phyloP scores from a whole-genome alignment of 2,329 filamentous ascomycete species.

The Remersonia thermophila region DNA sequence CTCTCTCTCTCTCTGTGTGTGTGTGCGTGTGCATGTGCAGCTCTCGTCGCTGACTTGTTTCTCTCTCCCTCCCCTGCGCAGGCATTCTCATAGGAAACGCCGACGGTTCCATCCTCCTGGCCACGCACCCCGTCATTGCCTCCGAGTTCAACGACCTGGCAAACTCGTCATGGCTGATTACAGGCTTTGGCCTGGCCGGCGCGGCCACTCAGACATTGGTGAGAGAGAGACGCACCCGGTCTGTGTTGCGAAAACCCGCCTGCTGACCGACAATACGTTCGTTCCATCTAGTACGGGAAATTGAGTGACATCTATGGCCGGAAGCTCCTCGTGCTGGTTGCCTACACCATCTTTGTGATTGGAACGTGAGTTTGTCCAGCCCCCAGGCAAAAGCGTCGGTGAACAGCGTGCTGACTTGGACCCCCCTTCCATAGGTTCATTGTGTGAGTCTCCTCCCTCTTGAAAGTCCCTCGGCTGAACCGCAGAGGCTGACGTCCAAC shows the following conservation, averaged over 20 bases:
- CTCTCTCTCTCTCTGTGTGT: too few species aligned
- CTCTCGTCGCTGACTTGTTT: too few species aligned
- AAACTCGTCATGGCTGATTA: slow-evolving; percentile 46
- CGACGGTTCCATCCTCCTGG: slow-evolving; percentile 52
- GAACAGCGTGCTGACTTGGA: neutral
- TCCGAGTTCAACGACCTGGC: slow-evolving; percentile 47
- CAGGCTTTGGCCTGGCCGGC: slow-evolving; percentile 37
- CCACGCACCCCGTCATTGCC: slow-evolving; percentile 50
- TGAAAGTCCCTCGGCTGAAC: neutral
- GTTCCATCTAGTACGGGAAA: slow-evolving; percentile 34
- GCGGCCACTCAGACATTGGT: slow-evolving; percentile 40
- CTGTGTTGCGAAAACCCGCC: neutral
- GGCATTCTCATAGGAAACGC: slow-evolving; percentile 53
- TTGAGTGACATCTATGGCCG: slow-evolving; percentile 47
- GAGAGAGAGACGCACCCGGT: neutral
- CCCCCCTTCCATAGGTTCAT: slow-evolving; percentile 18
- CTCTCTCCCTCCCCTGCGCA: neutral
- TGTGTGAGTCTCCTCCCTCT: slow-evolving; percentile 20
- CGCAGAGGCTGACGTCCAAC: neutral
- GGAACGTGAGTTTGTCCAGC: slow-evolving; percentile 29
- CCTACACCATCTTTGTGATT: slow-evolving; percentile 37
- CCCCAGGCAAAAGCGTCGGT: neutral
- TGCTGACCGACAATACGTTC: neutral
- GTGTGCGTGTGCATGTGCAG: too few species aligned
- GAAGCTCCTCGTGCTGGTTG: slow-evolving; percentile 34